Conservation (phyloP, 352 stramenopile species). For the Pythium insidiosum region DNA sequence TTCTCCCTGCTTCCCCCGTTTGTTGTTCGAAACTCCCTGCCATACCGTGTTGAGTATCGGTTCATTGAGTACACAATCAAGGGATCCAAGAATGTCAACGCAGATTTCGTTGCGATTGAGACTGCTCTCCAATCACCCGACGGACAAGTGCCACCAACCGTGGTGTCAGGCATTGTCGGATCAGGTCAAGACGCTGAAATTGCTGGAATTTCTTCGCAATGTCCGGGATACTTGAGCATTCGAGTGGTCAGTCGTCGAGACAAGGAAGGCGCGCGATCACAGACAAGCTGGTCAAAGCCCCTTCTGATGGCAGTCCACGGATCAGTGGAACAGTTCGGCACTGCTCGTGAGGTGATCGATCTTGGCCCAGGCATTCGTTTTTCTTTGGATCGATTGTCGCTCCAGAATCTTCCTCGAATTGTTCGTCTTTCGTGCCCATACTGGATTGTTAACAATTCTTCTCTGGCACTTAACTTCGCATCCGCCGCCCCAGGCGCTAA, state of each 20-base stretch:
- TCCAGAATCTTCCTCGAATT: slow-evolving; percentile 57
- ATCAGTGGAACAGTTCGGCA: slow-evolving; percentile 68
- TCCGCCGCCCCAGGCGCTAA: slow-evolving; percentile 52
- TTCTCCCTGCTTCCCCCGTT: slow-evolving; percentile 69
- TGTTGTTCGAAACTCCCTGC: slow-evolving; percentile 80
- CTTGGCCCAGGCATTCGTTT: slow-evolving; percentile 47
- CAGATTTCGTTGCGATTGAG: slow-evolving; percentile 60
- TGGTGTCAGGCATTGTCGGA: slow-evolving; percentile 43
- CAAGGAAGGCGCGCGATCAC: slow-evolving; percentile 4
- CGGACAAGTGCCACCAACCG: slow-evolving; percentile 17
- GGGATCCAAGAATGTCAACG: slow-evolving; percentile 30
- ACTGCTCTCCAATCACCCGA: slow-evolving; percentile 30
- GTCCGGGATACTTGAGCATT: slow-evolving; percentile 67
- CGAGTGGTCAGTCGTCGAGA: slow-evolving; percentile 34
- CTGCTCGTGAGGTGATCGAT: slow-evolving; percentile 40
- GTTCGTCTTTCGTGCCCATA: slow-evolving; percentile 79
- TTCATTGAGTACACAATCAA: slow-evolving; percentile 78
- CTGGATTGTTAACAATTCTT: slow-evolving; percentile 84
- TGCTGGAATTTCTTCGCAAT: slow-evolving; percentile 55
- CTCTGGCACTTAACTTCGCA: slow-evolving; percentile 51
- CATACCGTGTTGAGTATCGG: slow-evolving; percentile 78
- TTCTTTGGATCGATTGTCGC: slow-evolving; percentile 64
- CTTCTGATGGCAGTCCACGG: slow-evolving; percentile 79
- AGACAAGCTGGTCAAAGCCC: slow-evolving; percentile 69
- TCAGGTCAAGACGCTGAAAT: slow-evolving; percentile 73